Base-by-base conservation (phyloP, 2,329 filamentous ascomycete genomes). In the Bipolaris zeicola region DNA sequence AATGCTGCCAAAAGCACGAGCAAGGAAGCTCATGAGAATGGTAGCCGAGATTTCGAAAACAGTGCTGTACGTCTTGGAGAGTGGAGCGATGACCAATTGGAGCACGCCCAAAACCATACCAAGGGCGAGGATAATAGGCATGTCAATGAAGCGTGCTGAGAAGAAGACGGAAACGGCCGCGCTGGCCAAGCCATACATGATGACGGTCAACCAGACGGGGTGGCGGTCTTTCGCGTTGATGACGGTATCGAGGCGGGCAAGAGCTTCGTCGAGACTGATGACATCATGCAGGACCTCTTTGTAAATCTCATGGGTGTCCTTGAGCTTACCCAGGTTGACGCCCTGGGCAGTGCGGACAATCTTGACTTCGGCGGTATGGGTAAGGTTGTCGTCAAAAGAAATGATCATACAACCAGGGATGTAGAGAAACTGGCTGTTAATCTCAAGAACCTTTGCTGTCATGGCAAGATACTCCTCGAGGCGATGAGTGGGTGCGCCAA, bases 351-450 rank as follows among this genome's bases (percentile, higher is more conserved):
- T 83, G n/a, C 87, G 85, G 13, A 92, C 86, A 41, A 92, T 82
- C 77, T 90, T 90, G 61, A 92, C 89, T 71, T 91, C 89, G n/a
- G 89, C 88, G 0, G 89, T 91, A 67, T 92, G 89, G n/a, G 56
- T 56, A 26, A 56, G 48, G 14, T 38, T 48, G 71, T 93, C 90
- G 68, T 86, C 92, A 69, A 96, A 96, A 4, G 90, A 94, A 70
- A 96, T 90, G 57, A 96, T 89, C 92, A 96, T 96, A 69, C 90
- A 95, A 0, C 90, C 91, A 0, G 92, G 92, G 6, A 96, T 85
- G 70, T 96, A 96, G 14, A 96, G 80, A 64, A 94, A 96, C 68
- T 96, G 91, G 24, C 89, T 89, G 64, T 96, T 89, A 18, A 96
- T 92, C 73, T 92, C 90, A 20, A 96, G 84, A 1, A 94, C 90